phyloP scores from a whole-genome alignment of 768 basidiomycete species.

The Pulveroboletus sp. region DNA sequence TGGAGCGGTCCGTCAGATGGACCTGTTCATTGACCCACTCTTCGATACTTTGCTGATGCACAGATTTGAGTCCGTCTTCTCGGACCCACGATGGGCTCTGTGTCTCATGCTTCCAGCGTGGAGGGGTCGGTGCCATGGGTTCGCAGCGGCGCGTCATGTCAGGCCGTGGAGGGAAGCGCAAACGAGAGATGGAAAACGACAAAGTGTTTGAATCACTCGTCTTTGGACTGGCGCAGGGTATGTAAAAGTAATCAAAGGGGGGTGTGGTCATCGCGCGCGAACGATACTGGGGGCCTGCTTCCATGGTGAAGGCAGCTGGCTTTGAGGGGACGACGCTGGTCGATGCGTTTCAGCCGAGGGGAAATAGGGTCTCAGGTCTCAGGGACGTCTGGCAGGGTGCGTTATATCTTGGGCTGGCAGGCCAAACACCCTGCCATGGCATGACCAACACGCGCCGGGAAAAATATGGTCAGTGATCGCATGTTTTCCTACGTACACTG shows the following conservation, averaged over 20 bases:
- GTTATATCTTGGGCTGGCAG: slow-evolving; percentile 31
- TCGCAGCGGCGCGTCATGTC: slow-evolving; percentile 15
- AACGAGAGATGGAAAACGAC: slow-evolving; percentile 14
- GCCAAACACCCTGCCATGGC: slow-evolving; percentile 27
- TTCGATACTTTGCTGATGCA: slow-evolving; percentile 48
- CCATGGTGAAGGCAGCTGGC: slow-evolving; percentile 19
- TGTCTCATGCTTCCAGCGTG: slow-evolving; percentile 28
- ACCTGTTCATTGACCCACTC: slow-evolving; percentile 61
- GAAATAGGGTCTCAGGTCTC: slow-evolving; percentile 14
- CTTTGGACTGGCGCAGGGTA: slow-evolving; percentile 18
- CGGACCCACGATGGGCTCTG: slow-evolving; percentile 39
- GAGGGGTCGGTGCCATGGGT: slow-evolving; percentile 7
- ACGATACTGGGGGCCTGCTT: slow-evolving; percentile 27
- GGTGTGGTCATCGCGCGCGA: slow-evolving; percentile 21
- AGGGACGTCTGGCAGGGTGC: slow-evolving; percentile 14
- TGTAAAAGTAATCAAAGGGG: slow-evolving; percentile 15
- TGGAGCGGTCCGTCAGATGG: slow-evolving; percentile 31
- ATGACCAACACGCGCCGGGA: slow-evolving; percentile 27
- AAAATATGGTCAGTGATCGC: slow-evolving; percentile 17
- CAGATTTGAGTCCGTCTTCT: slow-evolving; percentile 43
- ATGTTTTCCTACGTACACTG: slow-evolving; percentile 24
- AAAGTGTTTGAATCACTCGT: slow-evolving; percentile 14
- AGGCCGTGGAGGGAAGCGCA: slow-evolving; percentile 20
- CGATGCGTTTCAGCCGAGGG: slow-evolving; percentile 11
- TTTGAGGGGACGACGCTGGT: slow-evolving; percentile 2